phyloP scores from a whole-genome alignment of 306 rosid genomes.

The Prunus dulcis region DNA sequence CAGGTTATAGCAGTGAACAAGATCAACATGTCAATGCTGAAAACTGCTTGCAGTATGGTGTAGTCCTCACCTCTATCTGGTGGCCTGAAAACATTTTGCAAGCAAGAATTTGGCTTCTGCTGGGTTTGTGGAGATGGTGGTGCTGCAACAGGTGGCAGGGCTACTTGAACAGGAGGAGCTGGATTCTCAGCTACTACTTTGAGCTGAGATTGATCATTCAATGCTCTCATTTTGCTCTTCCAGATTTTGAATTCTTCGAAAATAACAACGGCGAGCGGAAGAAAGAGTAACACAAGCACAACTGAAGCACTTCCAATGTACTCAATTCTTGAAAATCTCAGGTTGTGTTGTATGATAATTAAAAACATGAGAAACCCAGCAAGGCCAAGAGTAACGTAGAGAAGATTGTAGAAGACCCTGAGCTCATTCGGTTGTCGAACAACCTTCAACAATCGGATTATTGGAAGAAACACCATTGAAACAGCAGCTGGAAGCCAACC shows the following conservation, averaged over 20 bases:
- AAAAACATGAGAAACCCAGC: constrained; percentile 63
- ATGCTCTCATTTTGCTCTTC: constrained; percentile 22
- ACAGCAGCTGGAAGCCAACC: constrained; percentile 67
- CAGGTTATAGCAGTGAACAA: constrained; percentile 38
- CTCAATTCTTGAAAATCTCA: constrained; percentile 30
- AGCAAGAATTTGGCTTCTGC: constrained; percentile 23
- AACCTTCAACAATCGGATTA: constrained; percentile 30
- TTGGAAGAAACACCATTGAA: constrained; percentile 40
- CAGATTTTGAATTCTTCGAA: constrained; percentile 40
- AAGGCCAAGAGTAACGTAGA: constrained; percentile 56
- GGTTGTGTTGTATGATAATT: constrained; percentile 45
- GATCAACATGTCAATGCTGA: constrained; percentile 65
- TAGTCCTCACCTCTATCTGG: constrained; percentile 73
- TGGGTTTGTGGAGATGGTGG: background rate
- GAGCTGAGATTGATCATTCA: constrained; percentile 14
- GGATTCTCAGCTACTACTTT: constrained; percentile 22
- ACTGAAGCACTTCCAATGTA: constrained; percentile 32
- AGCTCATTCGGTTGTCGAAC: constrained; percentile 37
- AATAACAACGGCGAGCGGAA: constrained; percentile 45
- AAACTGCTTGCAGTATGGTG: constrained; percentile 61
- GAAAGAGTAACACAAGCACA: constrained; percentile 36
- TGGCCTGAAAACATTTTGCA: constrained; percentile 32
- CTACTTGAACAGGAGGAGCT: constrained; percentile 4
- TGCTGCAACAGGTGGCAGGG: background rate
- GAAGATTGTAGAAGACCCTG: constrained; percentile 47